Conservation (phyloP, 2,329 filamentous ascomycete genomes). For the Graphiopsis chlorocephala region DNA sequence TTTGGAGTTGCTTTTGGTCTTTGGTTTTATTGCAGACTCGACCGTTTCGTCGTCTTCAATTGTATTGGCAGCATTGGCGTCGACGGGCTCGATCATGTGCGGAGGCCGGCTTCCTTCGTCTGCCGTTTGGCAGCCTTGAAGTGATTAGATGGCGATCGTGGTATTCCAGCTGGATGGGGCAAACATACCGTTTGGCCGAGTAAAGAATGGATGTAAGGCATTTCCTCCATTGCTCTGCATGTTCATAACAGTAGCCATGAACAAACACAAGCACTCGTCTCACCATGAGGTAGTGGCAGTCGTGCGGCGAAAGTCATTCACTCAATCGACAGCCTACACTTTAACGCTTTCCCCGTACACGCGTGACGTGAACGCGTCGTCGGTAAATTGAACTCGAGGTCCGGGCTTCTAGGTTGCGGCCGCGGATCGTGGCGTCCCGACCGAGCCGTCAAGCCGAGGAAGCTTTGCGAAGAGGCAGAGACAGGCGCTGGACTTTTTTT, state of each 20-base stretch:
- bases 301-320: background rate
- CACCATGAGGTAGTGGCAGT: background rate
- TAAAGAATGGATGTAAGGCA: constrained; percentile 33
- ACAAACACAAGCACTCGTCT: background rate
- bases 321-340: background rate
- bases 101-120: background rate
- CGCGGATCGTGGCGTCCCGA: background rate
- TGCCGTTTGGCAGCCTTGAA: background rate
- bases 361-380: background rate
- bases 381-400: background rate
- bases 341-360: background rate
- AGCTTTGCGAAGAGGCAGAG: background rate
- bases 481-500: constrained; percentile 9
- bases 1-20: constrained; percentile 4
- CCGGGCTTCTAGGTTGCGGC: background rate
- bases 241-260: constrained; percentile 15
- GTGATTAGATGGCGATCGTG: background rate
- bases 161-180: background rate
- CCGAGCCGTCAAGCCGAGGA: background rate
- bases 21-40: constrained; percentile 15
- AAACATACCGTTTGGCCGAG: constrained; percentile 20
- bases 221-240: constrained; percentile 11
- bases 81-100: background rate
- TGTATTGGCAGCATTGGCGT: constrained; percentile 15
- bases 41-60: constrained; percentile 19